phyloP scores from a whole-genome alignment of 768 basidiomycete species.

The Dendrothele bispora region DNA sequence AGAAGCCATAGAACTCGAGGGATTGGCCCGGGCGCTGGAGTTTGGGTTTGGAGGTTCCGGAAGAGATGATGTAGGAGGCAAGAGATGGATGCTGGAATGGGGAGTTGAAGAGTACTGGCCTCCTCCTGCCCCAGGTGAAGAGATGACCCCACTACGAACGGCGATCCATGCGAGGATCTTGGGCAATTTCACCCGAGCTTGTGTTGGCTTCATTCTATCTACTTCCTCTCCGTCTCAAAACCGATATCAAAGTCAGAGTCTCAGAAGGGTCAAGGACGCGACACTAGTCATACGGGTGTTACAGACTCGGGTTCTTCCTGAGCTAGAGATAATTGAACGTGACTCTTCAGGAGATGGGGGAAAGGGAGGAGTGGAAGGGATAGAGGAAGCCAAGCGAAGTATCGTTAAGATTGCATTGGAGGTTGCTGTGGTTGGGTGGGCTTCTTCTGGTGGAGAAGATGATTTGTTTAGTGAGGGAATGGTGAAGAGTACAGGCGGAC shows the following conservation, averaged over 20 bases:
- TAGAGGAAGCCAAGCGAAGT: constrained; percentile 38
- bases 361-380: constrained; percentile 38
- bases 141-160: constrained; percentile 45
- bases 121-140: constrained; percentile 24
- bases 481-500: constrained; percentile 15
- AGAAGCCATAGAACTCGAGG: constrained; percentile 42
- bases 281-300: constrained; percentile 36
- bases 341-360: constrained; percentile 30
- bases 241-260: too few species aligned
- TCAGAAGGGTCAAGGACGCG: constrained; percentile 20
- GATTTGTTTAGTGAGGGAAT: constrained; percentile 8
- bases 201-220: constrained; percentile 28
- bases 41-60: too few species aligned
- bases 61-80: too few species aligned
- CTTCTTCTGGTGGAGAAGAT: not conserved
- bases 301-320: constrained; percentile 48
- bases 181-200: constrained; percentile 32
- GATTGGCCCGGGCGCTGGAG: constrained; percentile 50
- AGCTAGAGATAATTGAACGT: constrained; percentile 39
- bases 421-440: constrained; percentile 23
- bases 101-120: too few species aligned
- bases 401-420: constrained; percentile 47
- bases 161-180: constrained; percentile 51
- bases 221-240: constrained; percentile 18
- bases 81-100: constrained; percentile 34